Base-by-base conservation (phyloP, 1,284 basidiomycete species). In the Tylopilus orsonianus region DNA sequence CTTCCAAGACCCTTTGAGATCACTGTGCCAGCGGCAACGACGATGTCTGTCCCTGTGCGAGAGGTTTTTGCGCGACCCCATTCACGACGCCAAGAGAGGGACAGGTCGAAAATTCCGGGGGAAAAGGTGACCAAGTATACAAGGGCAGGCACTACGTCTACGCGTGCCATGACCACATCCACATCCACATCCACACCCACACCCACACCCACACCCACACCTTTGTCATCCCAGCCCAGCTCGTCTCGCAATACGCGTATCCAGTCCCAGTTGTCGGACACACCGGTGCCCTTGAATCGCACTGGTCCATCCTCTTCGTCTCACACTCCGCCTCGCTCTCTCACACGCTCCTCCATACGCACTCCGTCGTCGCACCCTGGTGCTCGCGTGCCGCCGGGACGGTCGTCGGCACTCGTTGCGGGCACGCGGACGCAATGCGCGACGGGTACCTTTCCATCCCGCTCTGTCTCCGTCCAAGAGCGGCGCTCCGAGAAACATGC, bases 1-100 rank as follows among this genome's bases (percentile, higher is more conserved):
- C 48, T 47, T 19, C 63, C 65, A 8, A 62, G 63, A 35, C 62
- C 62, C 2, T 64, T 60, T 41, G 53, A 51, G n/a, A 14, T 46
- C n/a, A 29, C 10, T 1, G 46, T 52, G 18, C 57, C 59, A 3
- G 49, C 47, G 14, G 32, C 45, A 14, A 50, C 27, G 18, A 19
- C 13, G 30, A 33, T 37, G 8, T 40, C 49, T 22, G 2, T 22
- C 4, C 47, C 52, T 5, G 35, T 47, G n/a, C 27, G 51, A 2
- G 36, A 46, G 12, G 37, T 46, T 23, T 44, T 52, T 20, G 12
- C 27, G 29, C 46, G 49, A 34, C 40, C 44, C 37, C 18, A 33
- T 34, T 23, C 45, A 8, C 47, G 37, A 26, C 13, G 8, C 3
- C 8, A 20, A n/a, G 30, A n/a, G 23, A 27, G 20, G 19, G 16